phyloP scores from a whole-genome alignment of 2,329 filamentous ascomycete genomes.

The Coniochaeta pulveracea region DNA sequence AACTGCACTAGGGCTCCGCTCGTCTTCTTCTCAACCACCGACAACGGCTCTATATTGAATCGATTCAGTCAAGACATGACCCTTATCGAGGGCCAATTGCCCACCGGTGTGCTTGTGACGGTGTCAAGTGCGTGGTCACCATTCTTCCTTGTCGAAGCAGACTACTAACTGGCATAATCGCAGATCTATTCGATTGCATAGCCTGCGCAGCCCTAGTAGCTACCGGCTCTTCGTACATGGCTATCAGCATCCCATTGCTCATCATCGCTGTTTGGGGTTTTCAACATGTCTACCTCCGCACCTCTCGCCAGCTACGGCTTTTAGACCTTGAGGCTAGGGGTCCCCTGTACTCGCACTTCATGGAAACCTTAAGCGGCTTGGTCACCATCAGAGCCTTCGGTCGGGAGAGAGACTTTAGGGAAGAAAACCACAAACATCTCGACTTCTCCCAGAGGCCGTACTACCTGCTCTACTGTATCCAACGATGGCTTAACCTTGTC shows the following conservation, averaged over 20 bases:
- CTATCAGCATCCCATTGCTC: slow-evolving; percentile 17
- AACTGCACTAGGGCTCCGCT: slow-evolving; percentile 24
- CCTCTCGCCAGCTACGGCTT: slow-evolving; percentile 47
- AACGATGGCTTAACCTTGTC: slow-evolving; percentile 10
- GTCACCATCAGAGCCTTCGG: slow-evolving; percentile 37
- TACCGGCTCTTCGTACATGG: too few species aligned
- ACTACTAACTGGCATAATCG: too few species aligned
- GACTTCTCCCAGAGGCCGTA: slow-evolving; percentile 6
- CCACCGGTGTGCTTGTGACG: too few species aligned
- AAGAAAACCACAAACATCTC: slow-evolving; percentile 23
- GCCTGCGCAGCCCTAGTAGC: too few species aligned
- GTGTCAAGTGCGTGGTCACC: too few species aligned
- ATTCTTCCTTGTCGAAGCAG: too few species aligned
- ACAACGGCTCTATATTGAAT: slow-evolving; percentile 29
- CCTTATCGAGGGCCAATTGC: slow-evolving; percentile 29
- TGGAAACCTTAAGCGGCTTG: slow-evolving; percentile 35
- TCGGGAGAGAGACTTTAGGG: slow-evolving; percentile 27
- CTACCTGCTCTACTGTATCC: slow-evolving; percentile 8
- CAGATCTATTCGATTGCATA: too few species aligned
- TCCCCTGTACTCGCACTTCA: slow-evolving; percentile 43
- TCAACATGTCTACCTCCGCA: slow-evolving; percentile 47
- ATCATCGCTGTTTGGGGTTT: slow-evolving; percentile 31
- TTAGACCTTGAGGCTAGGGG: slow-evolving; percentile 51
- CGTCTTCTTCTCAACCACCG: slow-evolving; percentile 26
- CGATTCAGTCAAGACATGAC: slow-evolving; percentile 33